Percentiles rank a stretch among this genome's conserved stretches.
Evolutionary conservation across 2,329 filamentous ascomycete genomes (phyloP).

Genomic region (Fusarium lyarnte): DNA sequence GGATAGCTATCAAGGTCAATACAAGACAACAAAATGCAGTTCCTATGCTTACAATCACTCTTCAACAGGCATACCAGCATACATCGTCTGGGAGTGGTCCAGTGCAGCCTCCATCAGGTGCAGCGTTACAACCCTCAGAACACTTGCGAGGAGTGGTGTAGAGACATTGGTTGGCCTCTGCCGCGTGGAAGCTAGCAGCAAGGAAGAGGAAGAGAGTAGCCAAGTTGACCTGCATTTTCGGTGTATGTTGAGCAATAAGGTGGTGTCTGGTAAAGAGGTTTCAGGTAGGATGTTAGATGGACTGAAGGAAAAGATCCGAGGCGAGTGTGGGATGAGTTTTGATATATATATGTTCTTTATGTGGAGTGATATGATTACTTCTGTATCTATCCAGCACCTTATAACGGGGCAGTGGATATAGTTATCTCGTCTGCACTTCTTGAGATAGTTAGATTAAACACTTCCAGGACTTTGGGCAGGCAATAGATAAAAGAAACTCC

Average conservation of each 20-base stretch:
- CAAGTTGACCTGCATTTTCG: neutral
- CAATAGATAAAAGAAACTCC: neutral
- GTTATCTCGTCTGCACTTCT: neutral
- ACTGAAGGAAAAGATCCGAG: rapidly evolving
- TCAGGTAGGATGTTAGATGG: neutral
- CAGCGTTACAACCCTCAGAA: neutral
- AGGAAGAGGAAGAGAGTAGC: rapidly evolving
- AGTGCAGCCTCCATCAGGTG: neutral
- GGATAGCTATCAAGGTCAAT: too few species aligned
- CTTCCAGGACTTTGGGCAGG: rapidly evolving
- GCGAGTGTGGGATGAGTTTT: rapidly evolving
- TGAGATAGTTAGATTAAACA: neutral
- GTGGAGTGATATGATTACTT: rapidly evolving
- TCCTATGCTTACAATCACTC: rapidly evolving
- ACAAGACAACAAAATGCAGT: rapidly evolving
- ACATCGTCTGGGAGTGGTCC: rapidly evolving
- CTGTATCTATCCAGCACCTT: rapidly evolving
- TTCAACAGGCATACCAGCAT: neutral
- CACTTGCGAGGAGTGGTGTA: neutral
- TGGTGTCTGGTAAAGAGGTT: rapidly evolving
- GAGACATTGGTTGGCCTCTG: neutral
- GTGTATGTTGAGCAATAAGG: rapidly evolving
- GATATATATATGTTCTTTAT: rapidly evolving
- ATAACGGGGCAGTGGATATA: rapidly evolving
- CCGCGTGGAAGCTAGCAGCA: neutral